Evolutionary conservation across 805 yeast species (phyloP), one percentile per base, ranked within the genome.

Genomic region (Barnettozyma sucrosica): DNA sequence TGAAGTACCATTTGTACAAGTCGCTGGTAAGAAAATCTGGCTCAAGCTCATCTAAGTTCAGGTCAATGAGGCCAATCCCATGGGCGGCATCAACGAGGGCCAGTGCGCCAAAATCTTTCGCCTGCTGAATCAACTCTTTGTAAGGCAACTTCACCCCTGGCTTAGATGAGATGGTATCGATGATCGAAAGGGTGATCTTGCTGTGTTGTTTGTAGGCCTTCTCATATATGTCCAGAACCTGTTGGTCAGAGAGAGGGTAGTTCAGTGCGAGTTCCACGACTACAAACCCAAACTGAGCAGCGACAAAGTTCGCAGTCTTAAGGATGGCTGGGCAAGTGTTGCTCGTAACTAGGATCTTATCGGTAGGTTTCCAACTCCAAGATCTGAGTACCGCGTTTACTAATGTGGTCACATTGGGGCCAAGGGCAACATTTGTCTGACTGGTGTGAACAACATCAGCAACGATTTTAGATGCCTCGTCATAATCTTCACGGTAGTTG

Each of bases 1-100:
- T 71, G 52, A 58, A 78, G 36, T 71, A 66, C 90, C 90, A 85
- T 57, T 85, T 85, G 68, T 85, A 90, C 18, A 83, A 65, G 56
- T 84, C 85, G 19, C 83, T 64, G 21, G 74, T 69, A 58, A 70
- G 76, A 58, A 81, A 84, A 55, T 83, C 89, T 0, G 89, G 86
- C 41, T 69, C 52, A 21, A 75, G 52, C 11, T 57, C 57, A 11
- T 61, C 63, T 32, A 80, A 53, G 41, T 71, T 66, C n/a, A 76
- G 46, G 9, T 74, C 73, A 26, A 77, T 55, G 46, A 72, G 64
- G 0, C 92, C 92, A 32, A 79, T 69, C 1, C 79, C 75, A 58
- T 85, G 92, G 5, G 90, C 66, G 23, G 61, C 50, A 34, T 18
- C 54, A 8, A 55, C 69, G 3, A 48, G 43, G 32, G 54, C 47